These are phyloP conservation scores for Ustilaginoidea virens DNA, from an alignment of 2,329 filamentous ascomycete genomes.

Conservation along the genomic window DNA sequence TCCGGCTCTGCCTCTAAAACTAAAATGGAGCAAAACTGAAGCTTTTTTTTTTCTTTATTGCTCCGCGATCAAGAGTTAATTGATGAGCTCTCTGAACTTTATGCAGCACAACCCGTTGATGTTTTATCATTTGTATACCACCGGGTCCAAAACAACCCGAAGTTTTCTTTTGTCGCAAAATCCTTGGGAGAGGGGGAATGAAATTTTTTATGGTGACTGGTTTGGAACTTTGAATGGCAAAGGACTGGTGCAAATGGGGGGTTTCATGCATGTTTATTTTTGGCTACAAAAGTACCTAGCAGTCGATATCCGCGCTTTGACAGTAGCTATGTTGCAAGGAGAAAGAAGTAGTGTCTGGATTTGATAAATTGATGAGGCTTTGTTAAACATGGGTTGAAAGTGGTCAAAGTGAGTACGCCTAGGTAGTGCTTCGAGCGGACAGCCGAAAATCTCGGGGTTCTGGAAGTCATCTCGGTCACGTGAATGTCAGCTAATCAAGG, in stretches of 20 bases:
- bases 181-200: no score
- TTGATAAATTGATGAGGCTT: slow-evolving; percentile 1
- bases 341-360: slow-evolving; percentile 1
- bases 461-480: no score
- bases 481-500: no score
- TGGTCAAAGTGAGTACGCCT: no score
- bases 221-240: slow-evolving; percentile 1
- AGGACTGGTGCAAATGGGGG: slow-evolving; percentile 2
- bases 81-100: slow-evolving; percentile 11
- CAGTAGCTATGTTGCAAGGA: slow-evolving; percentile 4
- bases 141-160: slow-evolving; percentile 2
- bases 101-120: slow-evolving; percentile 8
- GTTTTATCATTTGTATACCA: slow-evolving; percentile 6
- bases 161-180: slow-evolving; percentile 10
- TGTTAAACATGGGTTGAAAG: no score
- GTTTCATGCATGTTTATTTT: no score
- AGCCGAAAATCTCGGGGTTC: no score
- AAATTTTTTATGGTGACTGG: no score
- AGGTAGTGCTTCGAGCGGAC: no score
- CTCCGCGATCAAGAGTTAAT: slow-evolving; percentile 7
- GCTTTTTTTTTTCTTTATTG: no score
- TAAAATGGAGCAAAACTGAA: slow-evolving; percentile 31
- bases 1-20: slow-evolving; percentile 11
- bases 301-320: slow-evolving; percentile 12
- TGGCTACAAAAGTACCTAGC: slow-evolving; percentile 14